phyloP scores from a whole-genome alignment of 139 green algal genomes.

The Tetraselmis chui region DNA sequence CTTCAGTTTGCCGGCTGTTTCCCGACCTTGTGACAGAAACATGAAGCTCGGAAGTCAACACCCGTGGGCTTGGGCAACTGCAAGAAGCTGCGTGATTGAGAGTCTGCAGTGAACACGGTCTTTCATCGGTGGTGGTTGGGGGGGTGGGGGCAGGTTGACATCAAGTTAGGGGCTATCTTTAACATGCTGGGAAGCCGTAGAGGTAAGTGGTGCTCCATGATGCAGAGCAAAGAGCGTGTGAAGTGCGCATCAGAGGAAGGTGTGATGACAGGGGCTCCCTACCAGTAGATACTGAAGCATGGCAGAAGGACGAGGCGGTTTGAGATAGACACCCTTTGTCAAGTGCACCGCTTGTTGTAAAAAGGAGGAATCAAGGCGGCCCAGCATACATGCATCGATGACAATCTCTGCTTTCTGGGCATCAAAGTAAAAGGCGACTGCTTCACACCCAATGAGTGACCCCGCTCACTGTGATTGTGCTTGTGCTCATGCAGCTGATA shows the following conservation, averaged over 20 bases:
- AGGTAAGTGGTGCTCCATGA: conserved; percentile 25
- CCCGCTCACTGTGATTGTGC: too few relatives aligned
- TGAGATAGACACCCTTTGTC: conserved; percentile 52
- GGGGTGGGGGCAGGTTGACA: too few relatives aligned
- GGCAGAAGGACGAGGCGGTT: conserved; percentile 12
- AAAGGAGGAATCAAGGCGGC: conserved; percentile 46
- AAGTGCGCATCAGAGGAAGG: neutral
- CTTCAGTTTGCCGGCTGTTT: too few relatives aligned
- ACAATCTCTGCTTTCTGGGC: conserved; percentile 38
- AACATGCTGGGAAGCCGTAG: too few relatives aligned
- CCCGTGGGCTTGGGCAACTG: conserved; percentile 28
- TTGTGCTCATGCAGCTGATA: conserved; percentile 14
- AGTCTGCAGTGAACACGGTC: conserved; percentile 31
- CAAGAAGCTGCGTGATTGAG: conserved; percentile 35
- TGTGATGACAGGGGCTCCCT: neutral
- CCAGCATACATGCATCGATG: conserved; percentile 59
- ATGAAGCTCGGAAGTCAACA: conserved; percentile 74
- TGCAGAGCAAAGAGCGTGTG: too few relatives aligned
- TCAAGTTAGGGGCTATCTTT: too few relatives aligned
- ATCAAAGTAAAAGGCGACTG: neutral
- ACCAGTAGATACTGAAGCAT: conserved; percentile 52
- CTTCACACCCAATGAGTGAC: too few relatives aligned
- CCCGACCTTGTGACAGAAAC: conserved; percentile 70
- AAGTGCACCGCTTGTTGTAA: conserved; percentile 65
- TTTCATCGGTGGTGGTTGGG: too few relatives aligned